Conservation (phyloP, 2,329 filamentous ascomycete species). For the Fusarium vanettenii region DNA sequence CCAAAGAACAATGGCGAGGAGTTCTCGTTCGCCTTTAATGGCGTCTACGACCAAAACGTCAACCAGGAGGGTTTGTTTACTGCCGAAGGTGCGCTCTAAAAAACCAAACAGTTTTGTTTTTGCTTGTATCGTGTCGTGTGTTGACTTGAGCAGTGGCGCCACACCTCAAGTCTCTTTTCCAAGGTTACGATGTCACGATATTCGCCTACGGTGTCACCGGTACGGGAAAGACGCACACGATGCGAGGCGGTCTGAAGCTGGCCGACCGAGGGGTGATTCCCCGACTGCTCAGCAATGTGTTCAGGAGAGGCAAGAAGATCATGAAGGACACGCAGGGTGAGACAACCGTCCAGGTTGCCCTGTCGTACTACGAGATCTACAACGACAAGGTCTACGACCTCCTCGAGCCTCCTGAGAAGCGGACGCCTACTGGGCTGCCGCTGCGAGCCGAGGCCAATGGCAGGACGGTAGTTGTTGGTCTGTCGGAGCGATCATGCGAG, state of each 20-base stretch:
- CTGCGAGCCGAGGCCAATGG: slow-evolving; percentile 88
- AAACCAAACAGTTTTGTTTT: slow-evolving; percentile 10
- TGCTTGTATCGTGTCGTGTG: slow-evolving; percentile 25
- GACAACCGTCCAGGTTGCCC: slow-evolving; percentile 77
- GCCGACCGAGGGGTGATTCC: slow-evolving; percentile 91
- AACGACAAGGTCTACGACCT: slow-evolving; percentile 95
- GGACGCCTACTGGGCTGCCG: slow-evolving; percentile 82
- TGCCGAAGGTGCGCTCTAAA: slow-evolving; percentile 75
- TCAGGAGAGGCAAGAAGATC: slow-evolving; percentile 85
- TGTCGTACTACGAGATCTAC: slow-evolving; percentile 97
- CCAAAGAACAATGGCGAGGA: slow-evolving; percentile 92
- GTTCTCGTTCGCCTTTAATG: slow-evolving; percentile 94
- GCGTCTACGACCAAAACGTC: slow-evolving; percentile 84
- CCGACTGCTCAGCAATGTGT: slow-evolving; percentile 84
- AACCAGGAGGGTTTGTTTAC: slow-evolving; percentile 91
- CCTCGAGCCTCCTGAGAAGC: slow-evolving; percentile 88
- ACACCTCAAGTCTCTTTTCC: slow-evolving; percentile 91
- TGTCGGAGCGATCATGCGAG: slow-evolving; percentile 84
- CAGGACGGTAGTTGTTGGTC: slow-evolving; percentile 86
- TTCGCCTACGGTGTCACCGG: slow-evolving; percentile 96
- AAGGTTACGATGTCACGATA: slow-evolving; percentile 86
- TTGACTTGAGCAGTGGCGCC: slow-evolving; percentile 75
- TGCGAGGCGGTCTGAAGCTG: slow-evolving; percentile 89
- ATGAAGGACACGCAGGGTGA: slow-evolving; percentile 79
- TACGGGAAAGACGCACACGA: slow-evolving; percentile 95